Evolutionary conservation across 306 rosid genomes (phyloP).

Genomic region (Vachellia pachyceras): DNA sequence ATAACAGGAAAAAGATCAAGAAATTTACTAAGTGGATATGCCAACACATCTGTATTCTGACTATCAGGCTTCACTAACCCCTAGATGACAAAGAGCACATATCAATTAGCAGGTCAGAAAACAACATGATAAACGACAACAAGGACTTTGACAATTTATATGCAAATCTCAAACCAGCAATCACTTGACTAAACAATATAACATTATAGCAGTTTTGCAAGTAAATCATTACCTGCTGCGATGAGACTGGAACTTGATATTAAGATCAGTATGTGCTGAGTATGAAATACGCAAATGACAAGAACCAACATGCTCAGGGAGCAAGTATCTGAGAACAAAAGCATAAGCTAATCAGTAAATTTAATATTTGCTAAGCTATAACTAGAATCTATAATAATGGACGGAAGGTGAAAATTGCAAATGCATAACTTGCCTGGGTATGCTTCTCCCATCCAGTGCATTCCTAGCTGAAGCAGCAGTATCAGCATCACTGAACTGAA

Average conservation of each 20-base stretch:
- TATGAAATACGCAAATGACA: constrained; percentile 85
- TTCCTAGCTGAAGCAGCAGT: constrained; percentile 86
- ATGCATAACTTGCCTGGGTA: constrained; percentile 69
- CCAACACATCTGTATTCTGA: constrained; percentile 72
- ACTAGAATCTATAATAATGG: constrained; percentile 5
- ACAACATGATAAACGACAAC: constrained; percentile 43
- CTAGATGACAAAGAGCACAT: constrained; percentile 60
- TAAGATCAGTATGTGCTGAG: constrained; percentile 90
- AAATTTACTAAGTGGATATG: constrained; percentile 67
- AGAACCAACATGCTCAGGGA: constrained; percentile 86
- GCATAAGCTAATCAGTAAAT: constrained; percentile 37
- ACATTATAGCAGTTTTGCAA: constrained; percentile 32
- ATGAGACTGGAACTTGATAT: constrained; percentile 94
- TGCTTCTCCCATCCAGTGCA: constrained; percentile 93
- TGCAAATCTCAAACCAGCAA: constrained; percentile 16
- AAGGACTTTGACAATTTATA: constrained; percentile 34
- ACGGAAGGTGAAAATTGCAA: constrained; percentile 13
- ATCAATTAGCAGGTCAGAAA: constrained; percentile 57
- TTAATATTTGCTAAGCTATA: constrained; percentile 22
- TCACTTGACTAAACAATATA: background rate
- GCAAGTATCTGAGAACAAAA: constrained; percentile 70
- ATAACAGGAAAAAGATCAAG: constrained; percentile 65
- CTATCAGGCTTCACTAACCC: constrained; percentile 80
- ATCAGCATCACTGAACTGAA: constrained; percentile 86
- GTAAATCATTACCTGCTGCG: constrained; percentile 81